Evolutionary conservation across 768 basidiomycete genomes (phyloP), one percentile per base, ranked within the genome.

Genomic region (Boletus bicolor): DNA sequence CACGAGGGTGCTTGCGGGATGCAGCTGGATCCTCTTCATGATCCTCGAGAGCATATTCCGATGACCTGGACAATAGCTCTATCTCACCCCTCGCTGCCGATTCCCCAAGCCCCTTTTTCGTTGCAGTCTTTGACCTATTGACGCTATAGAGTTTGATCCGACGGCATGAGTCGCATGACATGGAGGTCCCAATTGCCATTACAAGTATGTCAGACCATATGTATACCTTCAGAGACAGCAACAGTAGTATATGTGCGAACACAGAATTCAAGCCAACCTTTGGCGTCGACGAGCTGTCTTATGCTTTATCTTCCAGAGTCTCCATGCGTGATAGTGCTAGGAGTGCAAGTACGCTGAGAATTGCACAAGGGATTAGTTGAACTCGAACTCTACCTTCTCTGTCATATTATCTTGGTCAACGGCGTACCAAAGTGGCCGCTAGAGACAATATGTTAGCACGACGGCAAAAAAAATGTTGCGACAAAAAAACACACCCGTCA

Each of bases 181-280:
- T 82, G 81, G 30, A 79, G 70, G 53, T 78, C 78, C 79, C 79
- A 79, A 64, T 77, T 80, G 62, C 6, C 5, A 24, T 34, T 5
- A 28, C 15, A 24, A 14, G 10, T n/a, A 21, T 36, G 28, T 28
- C 44, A 44, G 44, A 17, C 9, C 10, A 28, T 3, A 24, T 24
- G 21, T 24, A 24, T 10, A 44, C 26, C 24, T 7, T n/a, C 26
- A 28, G 42, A 44, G 28, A 28, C 9, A 15, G 7, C 3, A 17
- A n/a, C 26, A n/a, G 17, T 9, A 24, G 21, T 24, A 24, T 3
- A 83, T 0, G 78, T 77, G 47, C 81, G 77, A 21, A 79, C 79
- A 53, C 78, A 79, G 68, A 82, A 77, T 58, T 82, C 80, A 37
- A 81, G 73, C 79, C 81, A 82, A 6, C 81, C 81, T 59, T 83